A percentile compares a stretch with the other conserved stretches of the same genome.
Conservation (phyloP, 2,329 filamentous ascomycete genomes). For the Neonectria neomacrospora region DNA sequence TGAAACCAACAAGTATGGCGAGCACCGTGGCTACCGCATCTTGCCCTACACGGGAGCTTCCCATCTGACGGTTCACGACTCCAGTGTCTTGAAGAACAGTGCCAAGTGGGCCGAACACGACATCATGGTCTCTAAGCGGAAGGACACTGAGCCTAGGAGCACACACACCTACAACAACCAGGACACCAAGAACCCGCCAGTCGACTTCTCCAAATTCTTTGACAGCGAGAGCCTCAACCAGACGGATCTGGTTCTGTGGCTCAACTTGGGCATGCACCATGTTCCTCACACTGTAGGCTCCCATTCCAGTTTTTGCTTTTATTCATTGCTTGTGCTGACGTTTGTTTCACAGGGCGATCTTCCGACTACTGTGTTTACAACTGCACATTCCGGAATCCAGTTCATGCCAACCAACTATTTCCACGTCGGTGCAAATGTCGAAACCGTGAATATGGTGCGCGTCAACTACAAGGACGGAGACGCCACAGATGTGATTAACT, state of each 20-base stretch:
- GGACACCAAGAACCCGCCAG: conserved; percentile 53
- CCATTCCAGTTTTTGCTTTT: too few species aligned
- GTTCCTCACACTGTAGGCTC: conserved; percentile 28
- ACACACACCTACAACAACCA: conserved; percentile 53
- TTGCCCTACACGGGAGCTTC: conserved; percentile 49
- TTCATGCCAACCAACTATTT: conserved; percentile 51
- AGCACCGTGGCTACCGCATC: conserved; percentile 59
- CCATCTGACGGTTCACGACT: conserved; percentile 58
- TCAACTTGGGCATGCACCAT: conserved; percentile 63
- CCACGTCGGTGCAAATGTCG: conserved; percentile 43
- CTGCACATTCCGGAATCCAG: conserved; percentile 17
- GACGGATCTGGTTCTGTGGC: conserved; percentile 56
- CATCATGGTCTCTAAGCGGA: conserved; percentile 32
- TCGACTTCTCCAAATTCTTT: conserved; percentile 60
- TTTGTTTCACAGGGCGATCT: conserved; percentile 14
- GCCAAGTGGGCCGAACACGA: conserved; percentile 59
- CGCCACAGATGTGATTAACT: conserved; percentile 46
- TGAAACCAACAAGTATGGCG: conserved; percentile 58
- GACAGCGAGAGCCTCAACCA: conserved; percentile 52
- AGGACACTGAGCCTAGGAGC: conserved; percentile 52
- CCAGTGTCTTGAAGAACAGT: conserved; percentile 55
- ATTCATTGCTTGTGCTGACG: background rate
- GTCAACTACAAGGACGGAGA: conserved; percentile 52
- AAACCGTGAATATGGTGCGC: conserved; percentile 47
- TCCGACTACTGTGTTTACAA: conserved; percentile 20